Base-by-base conservation (phyloP, 2,329 filamentous ascomycete genomes). In the Elsinoe australis region DNA sequence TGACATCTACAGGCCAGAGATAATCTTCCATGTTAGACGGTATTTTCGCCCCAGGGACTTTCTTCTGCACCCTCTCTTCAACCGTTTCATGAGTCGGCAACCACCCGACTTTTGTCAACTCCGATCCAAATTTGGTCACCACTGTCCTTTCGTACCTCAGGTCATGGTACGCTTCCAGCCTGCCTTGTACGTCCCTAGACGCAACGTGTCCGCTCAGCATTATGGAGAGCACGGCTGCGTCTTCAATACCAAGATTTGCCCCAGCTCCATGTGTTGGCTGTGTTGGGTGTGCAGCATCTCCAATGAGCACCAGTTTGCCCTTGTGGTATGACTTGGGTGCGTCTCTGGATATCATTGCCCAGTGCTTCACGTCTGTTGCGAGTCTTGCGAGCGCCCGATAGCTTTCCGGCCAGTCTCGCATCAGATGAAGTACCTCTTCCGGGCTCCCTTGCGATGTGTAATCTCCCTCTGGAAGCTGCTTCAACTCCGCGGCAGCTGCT, bases 201-300 rank as follows among this genome's bases (percentile, higher is more conserved):
- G 4, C 21, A 2, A 38, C 33, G 3, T 31, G 17, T 14, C 35
- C 5, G 1, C 34, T 36, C 2, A 51, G 36, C 4, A 51, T 10
- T 5, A 36, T 33, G 6, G 44, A 24, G 1, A 51, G 36, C 7
- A 51, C 41, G 6, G 22, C 36, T n/a, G 41, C 49, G 17, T 51
- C 49, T 33, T 51, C 49, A 15, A 51, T 32, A n/a, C 49, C 41
- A 28, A 51, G 34, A 24, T 47, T 47, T 5, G 49, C 49, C 2
- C 49, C 49, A 6, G 42, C 42, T 21, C 63, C 64, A 46, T 66
- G 62, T 44, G 65, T 62, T 9, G 64, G 64, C 1, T 56, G 57
- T 10, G 61, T 63, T 1, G 64, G 63, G 47, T 67, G 64, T 4
- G 64, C 62, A 5, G 64, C 64, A 39, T 66, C 63, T 17, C 63